A percentile compares a stretch with the other conserved stretches of the same genome.
phyloP scores from a whole-genome alignment of 2,329 filamentous ascomycete species.

The Lasiodiplodia sp. region DNA sequence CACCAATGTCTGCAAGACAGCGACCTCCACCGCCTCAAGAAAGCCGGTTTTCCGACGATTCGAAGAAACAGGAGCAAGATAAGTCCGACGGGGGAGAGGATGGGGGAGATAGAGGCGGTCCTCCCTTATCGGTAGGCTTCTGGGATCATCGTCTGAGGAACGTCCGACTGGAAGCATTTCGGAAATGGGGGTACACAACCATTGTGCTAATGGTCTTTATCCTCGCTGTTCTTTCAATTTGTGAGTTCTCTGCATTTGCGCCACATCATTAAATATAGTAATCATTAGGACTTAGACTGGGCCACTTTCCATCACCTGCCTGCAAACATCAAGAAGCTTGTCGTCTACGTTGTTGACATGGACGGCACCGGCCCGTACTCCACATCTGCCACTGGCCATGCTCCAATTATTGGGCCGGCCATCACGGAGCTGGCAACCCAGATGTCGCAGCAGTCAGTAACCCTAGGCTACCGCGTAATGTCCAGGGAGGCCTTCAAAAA shows the following conservation, averaged over 20 bases:
- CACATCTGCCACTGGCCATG: constrained; percentile 40
- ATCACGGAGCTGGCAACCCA: constrained; percentile 57
- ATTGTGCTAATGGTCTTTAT: constrained; percentile 64
- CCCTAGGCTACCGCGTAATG: constrained; percentile 60
- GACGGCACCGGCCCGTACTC: constrained; percentile 65
- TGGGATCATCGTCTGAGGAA: constrained; percentile 52
- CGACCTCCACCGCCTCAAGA: background rate
- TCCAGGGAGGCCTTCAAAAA: constrained; percentile 61
- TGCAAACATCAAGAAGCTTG: constrained; percentile 56
- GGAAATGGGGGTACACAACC: constrained; percentile 54
- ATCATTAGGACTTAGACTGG: constrained; percentile 54
- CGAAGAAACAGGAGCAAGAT: background rate
- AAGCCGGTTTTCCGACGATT: background rate
- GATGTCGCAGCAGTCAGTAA: constrained; percentile 50
- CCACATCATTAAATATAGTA: background rate
- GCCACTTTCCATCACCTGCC: constrained; percentile 62
- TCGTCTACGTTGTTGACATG: constrained; percentile 69
- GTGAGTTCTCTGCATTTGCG: constrained; percentile 28
- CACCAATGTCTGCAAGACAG: background rate
- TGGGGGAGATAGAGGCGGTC: background rate
- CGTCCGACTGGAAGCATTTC: constrained; percentile 49
- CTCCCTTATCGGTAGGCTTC: constrained; percentile 52
- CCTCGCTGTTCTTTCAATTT: constrained; percentile 64
- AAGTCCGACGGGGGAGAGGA: background rate
- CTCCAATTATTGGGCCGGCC: constrained; percentile 63